phyloP scores from a whole-genome alignment of 1,284 basidiomycete genomes.

The Cryptococcus sp. region DNA sequence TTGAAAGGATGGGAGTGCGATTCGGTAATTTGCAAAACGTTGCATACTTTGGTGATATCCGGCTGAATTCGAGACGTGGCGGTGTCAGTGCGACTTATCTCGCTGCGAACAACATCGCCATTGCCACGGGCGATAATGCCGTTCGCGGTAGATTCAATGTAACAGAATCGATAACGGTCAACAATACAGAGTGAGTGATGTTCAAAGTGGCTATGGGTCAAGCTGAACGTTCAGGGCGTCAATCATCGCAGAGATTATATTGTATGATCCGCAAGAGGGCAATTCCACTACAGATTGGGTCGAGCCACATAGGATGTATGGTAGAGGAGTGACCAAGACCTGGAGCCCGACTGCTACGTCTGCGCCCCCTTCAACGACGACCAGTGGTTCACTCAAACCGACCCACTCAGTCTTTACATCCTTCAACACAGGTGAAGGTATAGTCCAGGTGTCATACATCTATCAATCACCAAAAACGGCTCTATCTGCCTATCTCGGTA shows the following conservation, averaged over 20 bases:
- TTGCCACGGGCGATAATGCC: slow-evolving; percentile 28
- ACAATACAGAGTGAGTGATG: slow-evolving; percentile 35
- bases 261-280: slow-evolving; percentile 29
- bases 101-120: slow-evolving; percentile 23
- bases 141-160: slow-evolving; percentile 44
- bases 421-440: slow-evolving; percentile 37
- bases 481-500: slow-evolving; percentile 25
- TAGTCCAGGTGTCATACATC: slow-evolving; percentile 36
- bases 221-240: slow-evolving; percentile 16
- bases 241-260: slow-evolving; percentile 37
- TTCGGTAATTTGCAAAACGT: slow-evolving; percentile 35
- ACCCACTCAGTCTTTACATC: slow-evolving; percentile 29
- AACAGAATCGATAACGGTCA: slow-evolving; percentile 33
- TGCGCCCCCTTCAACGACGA: not conserved
- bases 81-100: slow-evolving; percentile 33
- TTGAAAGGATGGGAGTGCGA: slow-evolving; percentile 39
- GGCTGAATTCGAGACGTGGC: slow-evolving; percentile 25
- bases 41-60: slow-evolving; percentile 28
- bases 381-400: slow-evolving; percentile 2
- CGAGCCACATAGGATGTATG: not conserved
- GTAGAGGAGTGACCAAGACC: not conserved
- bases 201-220: not conserved
- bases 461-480: slow-evolving; percentile 33
- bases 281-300: not conserved
- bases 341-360: not conserved